These are phyloP conservation scores for Conoideocrella luteorostrata DNA, from an alignment of 2,329 filamentous ascomycete genomes.

Conservation along the genomic window DNA sequence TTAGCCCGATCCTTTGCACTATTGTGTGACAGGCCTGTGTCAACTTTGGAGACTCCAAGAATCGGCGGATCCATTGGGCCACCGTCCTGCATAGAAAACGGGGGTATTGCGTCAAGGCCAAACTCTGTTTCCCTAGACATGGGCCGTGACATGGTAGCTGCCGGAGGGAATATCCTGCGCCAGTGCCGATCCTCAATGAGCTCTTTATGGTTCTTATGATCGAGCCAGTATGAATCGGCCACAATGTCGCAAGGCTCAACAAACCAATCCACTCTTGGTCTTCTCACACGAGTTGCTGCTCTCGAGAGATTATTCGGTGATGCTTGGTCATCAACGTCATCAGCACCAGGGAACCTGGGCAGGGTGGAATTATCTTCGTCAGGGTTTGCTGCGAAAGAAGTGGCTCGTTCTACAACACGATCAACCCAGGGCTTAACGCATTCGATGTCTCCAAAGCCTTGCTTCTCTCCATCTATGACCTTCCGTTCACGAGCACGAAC, in stretches of 20 bases:
- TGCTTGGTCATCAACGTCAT: conserved; percentile 34
- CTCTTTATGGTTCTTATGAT: conserved; percentile 72
- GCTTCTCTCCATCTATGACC: conserved; percentile 64
- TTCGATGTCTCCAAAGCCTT: conserved; percentile 70
- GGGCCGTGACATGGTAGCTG: conserved; percentile 21
- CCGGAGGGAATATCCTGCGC: conserved; percentile 59
- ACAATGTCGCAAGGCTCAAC: conserved; percentile 78
- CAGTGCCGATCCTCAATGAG: conserved; percentile 77
- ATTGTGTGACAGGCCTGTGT: conserved; percentile 40
- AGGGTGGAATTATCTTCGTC: conserved; percentile 23
- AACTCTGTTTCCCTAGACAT: conserved; percentile 25
- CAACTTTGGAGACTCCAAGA: conserved; percentile 18
- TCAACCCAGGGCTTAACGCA: conserved; percentile 74
- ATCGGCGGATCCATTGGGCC: conserved; percentile 15
- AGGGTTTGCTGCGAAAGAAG: conserved; percentile 19
- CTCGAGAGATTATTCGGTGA: conserved; percentile 39
- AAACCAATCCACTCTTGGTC: conserved; percentile 78
- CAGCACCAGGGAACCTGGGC: conserved; percentile 40
- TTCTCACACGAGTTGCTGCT: conserved; percentile 52
- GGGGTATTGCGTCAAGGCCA: conserved; percentile 17
- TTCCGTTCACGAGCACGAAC: conserved; percentile 72
- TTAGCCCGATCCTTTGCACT: conserved; percentile 53
- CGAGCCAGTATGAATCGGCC: conserved; percentile 86
- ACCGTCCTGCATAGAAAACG: conserved; percentile 21
- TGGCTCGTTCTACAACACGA: conserved; percentile 40